A percentile compares a stretch with the other conserved stretches of the same genome.
phyloP scores from a whole-genome alignment of 768 basidiomycete genomes.

The Mycena vulgaris region DNA sequence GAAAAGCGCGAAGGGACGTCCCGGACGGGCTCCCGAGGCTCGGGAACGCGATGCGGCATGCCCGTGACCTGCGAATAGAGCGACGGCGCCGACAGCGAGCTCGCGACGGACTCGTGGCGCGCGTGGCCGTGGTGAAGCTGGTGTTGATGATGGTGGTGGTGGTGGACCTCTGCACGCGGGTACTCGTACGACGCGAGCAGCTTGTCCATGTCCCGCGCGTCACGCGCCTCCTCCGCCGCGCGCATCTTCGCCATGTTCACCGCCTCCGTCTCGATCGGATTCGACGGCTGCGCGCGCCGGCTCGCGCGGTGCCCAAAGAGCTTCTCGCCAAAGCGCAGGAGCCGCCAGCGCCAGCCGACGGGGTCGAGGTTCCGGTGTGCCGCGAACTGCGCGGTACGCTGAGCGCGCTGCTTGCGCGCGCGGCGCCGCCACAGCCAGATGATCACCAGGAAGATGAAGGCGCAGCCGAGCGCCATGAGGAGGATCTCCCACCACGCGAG shows the following conservation, averaged over 20 bases:
- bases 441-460: constrained; percentile 80
- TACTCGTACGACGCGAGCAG: constrained; percentile 55
- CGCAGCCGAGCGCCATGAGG: constrained; percentile 86
- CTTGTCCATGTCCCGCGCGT: constrained; percentile 55
- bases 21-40: constrained; percentile 66
- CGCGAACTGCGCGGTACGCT: constrained; percentile 66
- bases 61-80: constrained; percentile 76
- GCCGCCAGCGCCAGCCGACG: constrained; percentile 59
- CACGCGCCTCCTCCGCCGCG: constrained; percentile 48
- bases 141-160: constrained; percentile 45
- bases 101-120: constrained; percentile 41
- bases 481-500: constrained; percentile 90
- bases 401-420: constrained; percentile 67
- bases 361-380: constrained; percentile 56
- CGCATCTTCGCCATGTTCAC: constrained; percentile 61
- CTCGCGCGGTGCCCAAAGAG: constrained; percentile 59
- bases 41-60: constrained; percentile 68
- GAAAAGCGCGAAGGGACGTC: constrained; percentile 63
- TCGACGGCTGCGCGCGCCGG: constrained; percentile 27
- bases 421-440: constrained; percentile 82
- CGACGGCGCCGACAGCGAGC: constrained; percentile 60
- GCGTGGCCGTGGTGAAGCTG: constrained; percentile 41
- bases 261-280: constrained; percentile 53
- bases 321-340: constrained; percentile 60
- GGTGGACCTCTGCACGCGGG: constrained; percentile 34